These are phyloP conservation scores for Euphorbia neoarborescens DNA, from an alignment of 441 rosid species.

Conservation along the genomic window DNA sequence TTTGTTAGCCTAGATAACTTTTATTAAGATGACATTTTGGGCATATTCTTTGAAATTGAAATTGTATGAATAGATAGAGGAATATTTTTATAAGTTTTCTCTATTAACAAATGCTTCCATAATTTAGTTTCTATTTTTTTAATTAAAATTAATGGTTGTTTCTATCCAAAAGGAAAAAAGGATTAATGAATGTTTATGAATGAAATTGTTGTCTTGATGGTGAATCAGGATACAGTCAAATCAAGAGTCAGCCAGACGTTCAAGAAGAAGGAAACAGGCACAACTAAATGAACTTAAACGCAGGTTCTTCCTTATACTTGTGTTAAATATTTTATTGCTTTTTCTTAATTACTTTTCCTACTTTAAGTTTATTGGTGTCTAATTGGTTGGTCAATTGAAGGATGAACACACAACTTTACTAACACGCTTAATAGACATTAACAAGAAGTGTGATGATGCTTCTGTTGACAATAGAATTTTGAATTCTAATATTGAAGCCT, in stretches of 20 bases:
- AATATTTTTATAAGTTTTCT: conserved; percentile 1
- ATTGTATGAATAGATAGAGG: background rate
- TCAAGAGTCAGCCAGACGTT: conserved; percentile 96
- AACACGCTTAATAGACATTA: conserved; percentile 56
- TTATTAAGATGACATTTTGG: too few species aligned
- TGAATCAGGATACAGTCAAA: conserved; percentile 77
- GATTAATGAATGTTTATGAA: background rate
- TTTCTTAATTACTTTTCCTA: background rate
- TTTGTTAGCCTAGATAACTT: too few species aligned
- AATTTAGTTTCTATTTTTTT: conserved; percentile 4
- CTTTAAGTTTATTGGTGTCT: conserved; percentile 8
- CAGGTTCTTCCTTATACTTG: conserved; percentile 44
- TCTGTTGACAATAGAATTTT: conserved; percentile 79
- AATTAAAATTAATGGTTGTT: background rate
- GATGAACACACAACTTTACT: conserved; percentile 68
- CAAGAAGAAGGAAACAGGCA: conserved; percentile 83
- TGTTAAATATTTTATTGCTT: conserved; percentile 7
- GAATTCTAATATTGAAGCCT: conserved; percentile 88
- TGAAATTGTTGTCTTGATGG: conserved; percentile 13
- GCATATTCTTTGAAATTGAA: too few species aligned
- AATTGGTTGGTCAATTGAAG: conserved; percentile 72
- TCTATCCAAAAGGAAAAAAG: background rate
- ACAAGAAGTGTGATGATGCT: conserved; percentile 70
- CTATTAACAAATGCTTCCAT: conserved; percentile 11
- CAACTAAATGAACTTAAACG: conserved; percentile 73